These are phyloP conservation scores for Casuarina equisetifolia DNA, from an alignment of 306 rosid species.

Conservation along the genomic window DNA sequence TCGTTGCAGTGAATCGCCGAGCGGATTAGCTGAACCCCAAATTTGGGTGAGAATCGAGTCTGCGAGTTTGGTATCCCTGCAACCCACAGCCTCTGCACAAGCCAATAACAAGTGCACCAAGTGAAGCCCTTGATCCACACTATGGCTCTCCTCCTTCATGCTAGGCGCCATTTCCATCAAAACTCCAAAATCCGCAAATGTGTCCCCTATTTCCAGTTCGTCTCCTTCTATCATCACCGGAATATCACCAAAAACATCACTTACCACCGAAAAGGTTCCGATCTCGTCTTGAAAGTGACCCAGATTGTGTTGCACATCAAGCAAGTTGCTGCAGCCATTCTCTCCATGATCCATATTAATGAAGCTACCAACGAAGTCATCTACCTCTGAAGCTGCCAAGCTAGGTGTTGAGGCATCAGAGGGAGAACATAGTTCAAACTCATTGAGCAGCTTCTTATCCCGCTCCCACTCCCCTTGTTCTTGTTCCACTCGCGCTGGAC, in stretches of 20 bases:
- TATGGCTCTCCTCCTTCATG: conserved; percentile 38
- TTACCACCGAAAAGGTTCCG: conserved; percentile 31
- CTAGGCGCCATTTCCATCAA: conserved; percentile 27
- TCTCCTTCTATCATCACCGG: conserved; percentile 38
- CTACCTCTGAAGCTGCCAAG: conserved; percentile 60
- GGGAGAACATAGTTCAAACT: conserved; percentile 39
- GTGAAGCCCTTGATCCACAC: conserved; percentile 64
- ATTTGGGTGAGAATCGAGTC: conserved; percentile 50
- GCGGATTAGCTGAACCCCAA: conserved; percentile 51
- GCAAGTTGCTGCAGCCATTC: conserved; percentile 29
- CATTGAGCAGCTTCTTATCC: conserved; percentile 39
- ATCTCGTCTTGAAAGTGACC: conserved; percentile 34
- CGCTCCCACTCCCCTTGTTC: conserved; percentile 42
- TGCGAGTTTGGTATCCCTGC: conserved; percentile 67
- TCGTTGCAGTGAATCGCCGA: conserved; percentile 71
- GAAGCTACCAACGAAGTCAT: conserved; percentile 79
- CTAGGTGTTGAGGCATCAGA: conserved; percentile 39
- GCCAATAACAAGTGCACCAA: conserved; percentile 74
- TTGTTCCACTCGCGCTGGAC: conserved; percentile 71
- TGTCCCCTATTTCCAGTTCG: conserved; percentile 32
- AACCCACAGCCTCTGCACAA: conserved; percentile 78
- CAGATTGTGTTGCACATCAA: conserved; percentile 33
- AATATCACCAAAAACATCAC: conserved; percentile 34
- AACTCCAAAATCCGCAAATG: conserved; percentile 24
- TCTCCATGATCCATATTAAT: conserved; percentile 58